Evolutionary conservation across 805 yeast genomes (phyloP), one percentile per base, ranked within the genome.

Genomic region (Lipomyces sp.): DNA sequence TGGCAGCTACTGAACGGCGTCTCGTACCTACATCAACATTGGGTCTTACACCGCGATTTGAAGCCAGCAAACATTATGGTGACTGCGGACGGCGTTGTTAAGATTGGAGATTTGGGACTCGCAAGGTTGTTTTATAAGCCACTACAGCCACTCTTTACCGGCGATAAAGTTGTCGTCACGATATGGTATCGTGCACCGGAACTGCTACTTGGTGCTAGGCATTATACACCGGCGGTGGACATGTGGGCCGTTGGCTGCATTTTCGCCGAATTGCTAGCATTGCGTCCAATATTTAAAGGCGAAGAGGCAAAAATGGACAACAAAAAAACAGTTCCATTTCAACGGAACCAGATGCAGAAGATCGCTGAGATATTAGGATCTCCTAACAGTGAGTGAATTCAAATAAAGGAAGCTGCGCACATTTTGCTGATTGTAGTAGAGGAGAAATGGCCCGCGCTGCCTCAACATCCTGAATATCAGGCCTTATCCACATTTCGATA

Each of bases 41-140:
- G 99, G 98, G 87, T 95, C 2, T 80, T 95, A 60, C 99, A 95
- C 78, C 83, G 99, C 69, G 99, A 95, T 78, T 82, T 95, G 70
- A 95, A 95, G 74, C 99, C 99, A 0, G 99, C 99, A 1, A 94
- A 94, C 78, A 94, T 95, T 71, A 95, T 94, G 98, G 97, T 94
- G 0, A 87, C 97, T 0, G 83, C 87, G 7, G 86, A 85, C 65
- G 99, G 99, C 0, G 86, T 87, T n/a, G 95, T 94, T 24, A 95
- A 95, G 77, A 93, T 94, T 67, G 99, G 98, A 30, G 99, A 94
- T 66, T 71, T 73, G 76, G 97, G 97, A 0, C 71, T 85, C n/a
- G 84, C 86, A 0, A 81, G 84, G 69, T 78, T 81, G 58, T 82
- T 48, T 80, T 64, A 67, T 29, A 64, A 66, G 42, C 71, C 72